Conservation (phyloP, 176 grass and related monocot genomes). For the Calamus simplicifolius region DNA sequence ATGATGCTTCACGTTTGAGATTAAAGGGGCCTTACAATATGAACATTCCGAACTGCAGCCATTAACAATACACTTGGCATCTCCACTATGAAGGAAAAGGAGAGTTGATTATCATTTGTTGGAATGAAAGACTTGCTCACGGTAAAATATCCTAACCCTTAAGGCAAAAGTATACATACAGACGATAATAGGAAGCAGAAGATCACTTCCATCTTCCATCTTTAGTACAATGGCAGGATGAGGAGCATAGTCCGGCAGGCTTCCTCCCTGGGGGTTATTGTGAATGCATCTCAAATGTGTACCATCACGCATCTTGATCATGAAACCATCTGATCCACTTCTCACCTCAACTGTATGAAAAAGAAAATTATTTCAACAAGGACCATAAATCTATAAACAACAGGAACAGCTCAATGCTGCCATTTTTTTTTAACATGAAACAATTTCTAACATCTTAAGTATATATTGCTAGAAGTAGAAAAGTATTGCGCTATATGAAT, state of each 20-base stretch:
- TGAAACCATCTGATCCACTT: conserved; percentile 72
- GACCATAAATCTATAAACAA: not conserved
- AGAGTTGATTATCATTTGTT: no score
- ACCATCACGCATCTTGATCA: conserved; percentile 83
- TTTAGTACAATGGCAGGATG: conserved; percentile 90
- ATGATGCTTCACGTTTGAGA: conserved; percentile 4
- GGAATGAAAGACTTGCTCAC: no score
- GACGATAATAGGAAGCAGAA: conserved; percentile 91
- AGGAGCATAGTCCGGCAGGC: conserved; percentile 59
- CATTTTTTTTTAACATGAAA: no score
- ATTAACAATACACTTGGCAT: conserved; percentile 83
- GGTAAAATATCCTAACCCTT: conserved; percentile 2
- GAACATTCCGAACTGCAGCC: conserved; percentile 80
- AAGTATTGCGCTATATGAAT: no score
- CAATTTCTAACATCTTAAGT: no score
- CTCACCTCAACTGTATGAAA: conserved; percentile 66
- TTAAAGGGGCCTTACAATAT: conserved; percentile 39
- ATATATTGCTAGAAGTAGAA: no score
- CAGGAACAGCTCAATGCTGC: not conserved
- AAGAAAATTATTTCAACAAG: not conserved
- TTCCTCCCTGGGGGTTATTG: conserved; percentile 64
- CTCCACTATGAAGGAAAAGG: conserved; percentile 53
- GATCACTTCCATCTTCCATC: conserved; percentile 88
- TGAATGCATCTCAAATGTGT: conserved; percentile 66
- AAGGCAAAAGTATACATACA: conserved; percentile 36